phyloP scores from a whole-genome alignment of 805 yeast genomes.

The Metschnikowia vanudenii region DNA sequence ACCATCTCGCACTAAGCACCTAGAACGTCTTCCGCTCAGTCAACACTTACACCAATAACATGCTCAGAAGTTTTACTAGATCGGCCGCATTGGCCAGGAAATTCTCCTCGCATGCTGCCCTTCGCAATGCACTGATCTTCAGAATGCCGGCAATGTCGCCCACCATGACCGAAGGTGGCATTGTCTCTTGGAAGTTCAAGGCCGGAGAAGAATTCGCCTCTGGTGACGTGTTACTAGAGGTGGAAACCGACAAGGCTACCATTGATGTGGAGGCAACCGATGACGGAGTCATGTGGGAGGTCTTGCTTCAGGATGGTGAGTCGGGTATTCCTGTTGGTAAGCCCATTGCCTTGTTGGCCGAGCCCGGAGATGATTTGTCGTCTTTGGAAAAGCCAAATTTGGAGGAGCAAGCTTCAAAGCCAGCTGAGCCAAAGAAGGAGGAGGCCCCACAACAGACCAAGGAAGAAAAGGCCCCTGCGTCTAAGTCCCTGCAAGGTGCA shows the following conservation, averaged over 20 bases:
- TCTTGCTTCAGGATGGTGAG: conserved; percentile 68
- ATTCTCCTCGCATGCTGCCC: conserved; percentile 30
- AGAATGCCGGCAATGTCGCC: conserved; percentile 99
- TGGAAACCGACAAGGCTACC: conserved; percentile 84
- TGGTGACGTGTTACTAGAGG: conserved; percentile 81
- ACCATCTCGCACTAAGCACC: conserved; percentile 5
- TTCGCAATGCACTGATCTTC: conserved; percentile 48
- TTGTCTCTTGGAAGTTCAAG: conserved; percentile 84
- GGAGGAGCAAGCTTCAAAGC: conserved; percentile 18
- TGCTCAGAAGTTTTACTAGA: conserved; percentile 22
- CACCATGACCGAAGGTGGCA: conserved; percentile 95
- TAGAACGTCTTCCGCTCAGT: conserved; percentile 1
- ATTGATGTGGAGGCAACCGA: conserved; percentile 88
- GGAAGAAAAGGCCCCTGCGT: conserved; percentile 6
- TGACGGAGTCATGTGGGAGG: conserved; percentile 85
- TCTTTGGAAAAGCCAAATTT: conserved; percentile 58
- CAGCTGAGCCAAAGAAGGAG: conserved; percentile 12
- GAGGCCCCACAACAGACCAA: conserved; percentile 12
- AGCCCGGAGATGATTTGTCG: conserved; percentile 77
- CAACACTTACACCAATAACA: conserved; percentile 9
- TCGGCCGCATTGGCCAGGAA: conserved; percentile 18
- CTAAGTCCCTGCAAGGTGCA: conserved; percentile 4
- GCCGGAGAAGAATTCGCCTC: conserved; percentile 64
- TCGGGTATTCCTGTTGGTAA: conserved; percentile 80
- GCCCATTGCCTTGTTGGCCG: conserved; percentile 87